Conservation (phyloP, 2,329 filamentous ascomycete genomes). For the Colletotrichum aenigma region DNA sequence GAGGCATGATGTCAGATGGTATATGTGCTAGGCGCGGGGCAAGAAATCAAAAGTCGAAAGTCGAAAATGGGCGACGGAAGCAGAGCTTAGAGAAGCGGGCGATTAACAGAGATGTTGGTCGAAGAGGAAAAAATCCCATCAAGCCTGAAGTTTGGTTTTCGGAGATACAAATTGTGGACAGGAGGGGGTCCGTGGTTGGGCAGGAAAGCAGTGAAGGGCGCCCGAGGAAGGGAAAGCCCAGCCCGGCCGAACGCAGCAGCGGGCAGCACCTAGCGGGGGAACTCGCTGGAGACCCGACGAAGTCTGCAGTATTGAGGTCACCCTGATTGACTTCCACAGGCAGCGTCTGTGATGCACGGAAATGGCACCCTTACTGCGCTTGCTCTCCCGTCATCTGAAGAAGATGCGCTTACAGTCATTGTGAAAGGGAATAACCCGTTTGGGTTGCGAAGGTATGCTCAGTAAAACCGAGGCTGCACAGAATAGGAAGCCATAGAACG, state of each 20-base stretch:
- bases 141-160: background rate
- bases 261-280: constrained; percentile 2
- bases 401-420: background rate
- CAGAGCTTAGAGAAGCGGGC: background rate
- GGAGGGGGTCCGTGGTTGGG: constrained; percentile 16
- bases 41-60: background rate
- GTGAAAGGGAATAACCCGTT: background rate
- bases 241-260: constrained; percentile 9
- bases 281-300: background rate
- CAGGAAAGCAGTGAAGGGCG: constrained; percentile 7
- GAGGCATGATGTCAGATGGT: constrained; percentile 43
- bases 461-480: background rate
- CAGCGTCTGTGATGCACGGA: background rate
- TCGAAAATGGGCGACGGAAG: background rate
- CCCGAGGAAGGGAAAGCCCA: constrained; percentile 10
- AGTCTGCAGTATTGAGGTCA: background rate
- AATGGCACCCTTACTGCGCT: background rate
- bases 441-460: background rate
- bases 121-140: background rate
- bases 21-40: background rate
- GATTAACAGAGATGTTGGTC: background rate
- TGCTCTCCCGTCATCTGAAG: background rate
- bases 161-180: constrained; percentile 15
- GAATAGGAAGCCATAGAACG: background rate
- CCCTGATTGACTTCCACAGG: background rate